Conservation (phyloP, 1,284 basidiomycete genomes). For the Cutaneotrichosporon cutaneum region DNA sequence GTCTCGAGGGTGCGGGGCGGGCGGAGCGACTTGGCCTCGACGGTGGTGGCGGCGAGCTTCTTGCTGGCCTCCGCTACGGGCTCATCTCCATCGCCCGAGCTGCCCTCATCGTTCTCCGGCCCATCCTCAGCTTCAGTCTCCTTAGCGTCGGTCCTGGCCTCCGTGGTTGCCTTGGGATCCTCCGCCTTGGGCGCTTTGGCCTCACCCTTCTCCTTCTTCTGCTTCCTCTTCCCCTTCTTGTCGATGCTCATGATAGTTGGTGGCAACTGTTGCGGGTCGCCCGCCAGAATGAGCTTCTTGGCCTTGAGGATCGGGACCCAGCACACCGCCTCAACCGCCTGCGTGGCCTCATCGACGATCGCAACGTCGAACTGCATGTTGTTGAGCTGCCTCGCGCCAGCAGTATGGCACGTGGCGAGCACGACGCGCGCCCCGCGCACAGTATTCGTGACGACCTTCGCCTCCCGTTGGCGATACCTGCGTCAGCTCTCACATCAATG, state of each 20-base stretch:
- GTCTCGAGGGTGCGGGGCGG: constrained; percentile 77
- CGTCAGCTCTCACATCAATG: not conserved
- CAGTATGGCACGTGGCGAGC: constrained; percentile 87
- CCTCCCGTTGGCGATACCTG: constrained; percentile 83
- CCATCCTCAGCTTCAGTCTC: not conserved
- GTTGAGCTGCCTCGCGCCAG: constrained; percentile 74
- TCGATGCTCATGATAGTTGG: constrained; percentile 76
- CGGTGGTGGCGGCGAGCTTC: not conserved
- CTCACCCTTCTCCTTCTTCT: constrained; percentile 12
- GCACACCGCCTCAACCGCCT: constrained; percentile 93
- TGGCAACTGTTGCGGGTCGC: constrained; percentile 87
- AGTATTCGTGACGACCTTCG: constrained; percentile 74
- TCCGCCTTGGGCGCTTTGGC: not conserved
- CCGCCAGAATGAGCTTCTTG: constrained; percentile 82
- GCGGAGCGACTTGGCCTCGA: constrained; percentile 48
- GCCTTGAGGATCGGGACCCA: constrained; percentile 90
- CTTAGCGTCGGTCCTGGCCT: not conserved
- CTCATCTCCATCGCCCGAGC: not conserved
- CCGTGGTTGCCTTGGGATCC: no score
- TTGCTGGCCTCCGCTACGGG: not conserved
- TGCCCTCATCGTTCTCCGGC: not conserved
- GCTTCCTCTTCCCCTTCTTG: constrained; percentile 29
- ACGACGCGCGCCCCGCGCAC: constrained; percentile 79
- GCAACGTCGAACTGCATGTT: constrained; percentile 81
- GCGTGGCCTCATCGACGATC: constrained; percentile 94